Evolutionary conservation across 2,329 filamentous ascomycete genomes (phyloP).

Genomic region (Penicillium sp.): DNA sequence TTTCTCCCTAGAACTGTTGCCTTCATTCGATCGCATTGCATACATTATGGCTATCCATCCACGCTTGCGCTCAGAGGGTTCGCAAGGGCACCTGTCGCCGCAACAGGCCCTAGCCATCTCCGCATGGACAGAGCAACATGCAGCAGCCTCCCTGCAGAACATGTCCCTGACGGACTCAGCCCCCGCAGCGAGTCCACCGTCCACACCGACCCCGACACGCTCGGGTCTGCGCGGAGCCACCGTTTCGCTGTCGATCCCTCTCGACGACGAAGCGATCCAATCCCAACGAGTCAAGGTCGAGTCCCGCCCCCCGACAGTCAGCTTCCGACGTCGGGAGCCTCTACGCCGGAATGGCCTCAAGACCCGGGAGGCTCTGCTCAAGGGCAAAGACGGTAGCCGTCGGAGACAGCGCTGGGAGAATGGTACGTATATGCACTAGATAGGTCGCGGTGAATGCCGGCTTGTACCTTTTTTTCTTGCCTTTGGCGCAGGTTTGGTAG

Average conservation of each 20-base stretch:
- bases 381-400: slow-evolving; percentile 86
- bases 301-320: slow-evolving; percentile 38
- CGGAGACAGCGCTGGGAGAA: slow-evolving; percentile 93
- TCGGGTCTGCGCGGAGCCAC: slow-evolving; percentile 53
- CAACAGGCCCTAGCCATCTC: slow-evolving; percentile 60
- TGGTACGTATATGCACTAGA: slow-evolving; percentile 54
- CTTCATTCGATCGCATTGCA: not conserved
- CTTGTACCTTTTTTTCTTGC: not conserved
- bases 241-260: slow-evolving; percentile 69
- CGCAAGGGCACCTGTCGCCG: slow-evolving; percentile 32
- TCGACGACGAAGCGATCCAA: slow-evolving; percentile 58
- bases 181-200: slow-evolving; percentile 39
- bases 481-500: not conserved
- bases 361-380: slow-evolving; percentile 72
- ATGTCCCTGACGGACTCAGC: slow-evolving; percentile 34
- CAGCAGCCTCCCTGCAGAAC: slow-evolving; percentile 39
- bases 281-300: slow-evolving; percentile 33
- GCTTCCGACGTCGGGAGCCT: slow-evolving; percentile 54
- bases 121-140: slow-evolving; percentile 59
- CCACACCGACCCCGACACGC: slow-evolving; percentile 57
- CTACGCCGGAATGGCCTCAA: slow-evolving; percentile 62
- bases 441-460: not conserved
- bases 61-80: slow-evolving; percentile 28
- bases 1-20: slow-evolving; percentile 1
- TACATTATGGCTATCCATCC: slow-evolving; percentile 47